Conservation (phyloP, 164 flowering plant genomes). For the Piper longum region DNA sequence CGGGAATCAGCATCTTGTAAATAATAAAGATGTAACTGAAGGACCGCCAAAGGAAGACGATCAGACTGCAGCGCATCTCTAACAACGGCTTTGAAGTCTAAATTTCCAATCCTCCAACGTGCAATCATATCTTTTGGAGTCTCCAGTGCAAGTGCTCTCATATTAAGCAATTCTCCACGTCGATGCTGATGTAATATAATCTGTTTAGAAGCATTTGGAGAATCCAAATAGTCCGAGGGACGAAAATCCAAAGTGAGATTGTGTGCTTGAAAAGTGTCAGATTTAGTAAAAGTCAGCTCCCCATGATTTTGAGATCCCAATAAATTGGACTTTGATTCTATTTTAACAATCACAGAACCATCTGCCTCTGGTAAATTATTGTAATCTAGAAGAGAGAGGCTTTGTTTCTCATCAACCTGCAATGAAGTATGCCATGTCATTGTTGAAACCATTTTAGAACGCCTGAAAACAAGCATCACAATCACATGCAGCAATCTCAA, state of each 20-base stretch:
- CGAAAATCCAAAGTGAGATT: slow-evolving; percentile 36
- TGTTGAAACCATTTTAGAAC: background rate
- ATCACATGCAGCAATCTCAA: background rate
- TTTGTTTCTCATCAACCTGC: slow-evolving; percentile 2
- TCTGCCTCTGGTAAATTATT: slow-evolving; percentile 24
- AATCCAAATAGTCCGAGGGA: slow-evolving; percentile 11
- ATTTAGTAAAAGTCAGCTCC: slow-evolving; percentile 17
- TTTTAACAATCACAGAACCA: slow-evolving; percentile 13
- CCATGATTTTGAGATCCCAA: slow-evolving; percentile 12
- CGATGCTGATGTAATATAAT: slow-evolving; percentile 2
- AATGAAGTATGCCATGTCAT: background rate
- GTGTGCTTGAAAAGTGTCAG: slow-evolving; percentile 16
- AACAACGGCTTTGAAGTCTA: slow-evolving; percentile 73
- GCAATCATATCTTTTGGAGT: slow-evolving; percentile 88
- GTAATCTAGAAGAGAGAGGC: slow-evolving; percentile 2
- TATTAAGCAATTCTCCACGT: slow-evolving; percentile 8
- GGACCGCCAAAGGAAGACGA: slow-evolving; percentile 96
- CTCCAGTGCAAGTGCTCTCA: slow-evolving; percentile 36
- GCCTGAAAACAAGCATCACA: background rate
- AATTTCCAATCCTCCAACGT: slow-evolving; percentile 69
- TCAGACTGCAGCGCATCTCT: slow-evolving; percentile 82
- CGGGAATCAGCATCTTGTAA: slow-evolving; percentile 29
- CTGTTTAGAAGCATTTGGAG: slow-evolving; percentile 7
- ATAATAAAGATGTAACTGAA: slow-evolving; percentile 79
- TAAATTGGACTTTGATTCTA: slow-evolving; percentile 14